Evolutionary conservation across 805 yeast genomes (phyloP), one percentile per base, ranked within the genome.

Genomic region (Millerago galiae): DNA sequence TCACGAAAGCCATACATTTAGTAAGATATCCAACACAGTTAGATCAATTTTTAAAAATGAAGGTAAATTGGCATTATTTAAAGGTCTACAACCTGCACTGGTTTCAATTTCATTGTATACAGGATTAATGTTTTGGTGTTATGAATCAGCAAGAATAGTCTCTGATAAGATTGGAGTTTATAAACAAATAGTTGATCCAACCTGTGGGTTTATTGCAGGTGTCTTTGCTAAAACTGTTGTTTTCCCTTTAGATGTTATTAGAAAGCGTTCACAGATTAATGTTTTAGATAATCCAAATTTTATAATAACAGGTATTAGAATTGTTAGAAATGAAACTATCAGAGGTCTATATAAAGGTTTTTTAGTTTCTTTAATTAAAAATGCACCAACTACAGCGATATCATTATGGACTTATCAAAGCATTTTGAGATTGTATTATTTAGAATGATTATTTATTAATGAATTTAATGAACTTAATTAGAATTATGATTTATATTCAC

Each of bases 241-340:
- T 0, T 93, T 87, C 61, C 99, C 99, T 0, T 59, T 93, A 35
- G 99, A 93, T 59, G 77, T 95, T 0, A 58, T 90, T 2, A 69
- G 96, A 17, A 79, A 88, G 54, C 67, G 95, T 31, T 62, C 83
- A 35, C 97, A 91, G 59, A 77, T 90, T 9, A 72, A 68, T 38
- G 69, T 67, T 10, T 52, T 65, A 37, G 50, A 51, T 33, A 45
- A 60, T 52, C 34, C 46, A 34, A 46, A 43, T 15, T 45, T 75
- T 42, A 40, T 67, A 4, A 43, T 47, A 7, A 58, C 66, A 13
- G 67, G 64, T 2, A 25, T 46, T 5, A 54, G 58, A 4, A 74
- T 88, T 29, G 44, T 79, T 5, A 51, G 47, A 12, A 56, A 52
- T 3, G 90, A 85, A 52, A 95, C 96, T 0, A 2, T 73, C 0